phyloP scores from a whole-genome alignment of 495 filamentous ascomycete species.

The Penicillium ochrochloron region DNA sequence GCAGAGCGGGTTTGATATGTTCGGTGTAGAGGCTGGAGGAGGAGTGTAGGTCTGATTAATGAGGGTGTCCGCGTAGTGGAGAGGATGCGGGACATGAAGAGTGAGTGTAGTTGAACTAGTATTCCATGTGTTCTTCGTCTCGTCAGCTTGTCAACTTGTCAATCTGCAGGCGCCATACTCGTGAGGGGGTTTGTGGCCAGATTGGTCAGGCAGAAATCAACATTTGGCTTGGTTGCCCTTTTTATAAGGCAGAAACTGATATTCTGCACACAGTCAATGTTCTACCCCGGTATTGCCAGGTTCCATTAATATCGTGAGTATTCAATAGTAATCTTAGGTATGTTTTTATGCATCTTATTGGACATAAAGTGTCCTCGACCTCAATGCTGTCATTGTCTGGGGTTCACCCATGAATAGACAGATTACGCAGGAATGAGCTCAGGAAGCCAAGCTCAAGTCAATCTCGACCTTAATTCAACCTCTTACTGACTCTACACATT shows the following conservation, averaged over 20 bases:
- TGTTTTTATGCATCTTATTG: no score
- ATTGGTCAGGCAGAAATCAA: background rate
- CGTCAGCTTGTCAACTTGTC: background rate
- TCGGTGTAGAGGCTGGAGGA: background rate
- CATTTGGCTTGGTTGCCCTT: background rate
- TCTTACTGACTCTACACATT: background rate
- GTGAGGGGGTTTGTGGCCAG: background rate
- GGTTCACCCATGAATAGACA: background rate
- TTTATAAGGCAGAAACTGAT: background rate
- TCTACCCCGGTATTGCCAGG: no score
- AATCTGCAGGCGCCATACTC: background rate
- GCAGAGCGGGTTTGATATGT: background rate
- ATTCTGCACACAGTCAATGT: background rate
- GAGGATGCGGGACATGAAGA: conserved; percentile 10
- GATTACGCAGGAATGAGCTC: conserved; percentile 3
- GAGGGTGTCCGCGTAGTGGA: background rate
- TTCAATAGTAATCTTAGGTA: no score
- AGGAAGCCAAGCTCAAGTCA: background rate
- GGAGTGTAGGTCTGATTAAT: conserved; percentile 9
- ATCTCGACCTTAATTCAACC: background rate
- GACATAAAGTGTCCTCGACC: background rate
- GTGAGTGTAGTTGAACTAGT: background rate
- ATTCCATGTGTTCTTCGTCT: background rate
- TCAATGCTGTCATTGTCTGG: background rate
- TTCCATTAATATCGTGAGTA: no score